Conservation (phyloP, 305 asterid genomes). For the Solanum hybrid region DNA sequence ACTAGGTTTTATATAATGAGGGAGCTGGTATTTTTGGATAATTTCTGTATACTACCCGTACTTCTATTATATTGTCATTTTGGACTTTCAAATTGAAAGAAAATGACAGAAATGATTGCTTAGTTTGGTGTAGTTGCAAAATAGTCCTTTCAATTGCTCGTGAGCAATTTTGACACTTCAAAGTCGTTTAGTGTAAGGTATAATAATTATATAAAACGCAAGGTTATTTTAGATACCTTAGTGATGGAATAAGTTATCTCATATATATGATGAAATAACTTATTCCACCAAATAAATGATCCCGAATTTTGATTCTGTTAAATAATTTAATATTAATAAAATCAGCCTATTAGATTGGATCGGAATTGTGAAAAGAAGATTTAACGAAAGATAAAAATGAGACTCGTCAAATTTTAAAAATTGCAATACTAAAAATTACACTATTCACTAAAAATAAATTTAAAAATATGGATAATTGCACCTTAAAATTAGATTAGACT, state of each 20-base stretch:
- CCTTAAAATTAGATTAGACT: background rate
- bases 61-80: background rate
- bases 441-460: background rate
- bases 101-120: background rate
- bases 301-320: background rate
- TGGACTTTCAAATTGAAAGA: background rate
- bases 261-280: background rate
- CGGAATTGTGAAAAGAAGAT: background rate
- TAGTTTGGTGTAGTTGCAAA: background rate
- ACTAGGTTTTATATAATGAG: constrained; percentile 4
- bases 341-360: background rate
- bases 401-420: background rate
- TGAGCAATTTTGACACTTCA: background rate
- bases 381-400: background rate
- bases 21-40: background rate
- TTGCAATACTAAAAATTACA: background rate
- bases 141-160: background rate
- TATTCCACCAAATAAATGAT: background rate
- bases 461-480: background rate
- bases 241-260: background rate
- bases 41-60: background rate
- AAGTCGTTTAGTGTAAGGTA: background rate
- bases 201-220: background rate
- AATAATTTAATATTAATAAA: background rate
- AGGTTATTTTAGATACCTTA: background rate